phyloP scores from a whole-genome alignment of 2,329 filamentous ascomycete species.

The Penicillium paneum region DNA sequence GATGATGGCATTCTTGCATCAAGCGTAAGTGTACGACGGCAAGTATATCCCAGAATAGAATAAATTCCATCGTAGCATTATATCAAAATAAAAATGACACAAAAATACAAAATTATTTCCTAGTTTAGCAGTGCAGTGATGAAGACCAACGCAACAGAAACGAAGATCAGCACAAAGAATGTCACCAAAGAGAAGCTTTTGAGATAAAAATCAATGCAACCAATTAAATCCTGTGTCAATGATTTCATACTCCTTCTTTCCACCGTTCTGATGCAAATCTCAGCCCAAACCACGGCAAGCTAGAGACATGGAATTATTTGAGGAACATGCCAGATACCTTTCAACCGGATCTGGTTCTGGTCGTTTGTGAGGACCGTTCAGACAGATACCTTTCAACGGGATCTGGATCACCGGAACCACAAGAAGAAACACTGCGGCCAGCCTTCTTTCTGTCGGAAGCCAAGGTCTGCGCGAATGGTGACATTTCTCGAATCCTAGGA shows the following conservation, averaged over 20 bases:
- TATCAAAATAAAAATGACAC: not conserved
- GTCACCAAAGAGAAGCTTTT: not conserved
- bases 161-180: not conserved
- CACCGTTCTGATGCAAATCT: not conserved
- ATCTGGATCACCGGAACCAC: conserved; percentile 26
- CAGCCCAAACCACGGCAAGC: not conserved
- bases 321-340: conserved; percentile 3
- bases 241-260: not conserved
- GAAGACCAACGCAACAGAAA: not conserved
- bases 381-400: conserved; percentile 25
- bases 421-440: conserved; percentile 24
- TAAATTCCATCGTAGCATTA: not conserved
- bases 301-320: not conserved
- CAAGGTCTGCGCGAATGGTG: conserved; percentile 62
- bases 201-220: no score
- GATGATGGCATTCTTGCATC: conserved; percentile 3
- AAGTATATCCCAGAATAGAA: not conserved
- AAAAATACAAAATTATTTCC: not conserved
- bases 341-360: not conserved
- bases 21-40: not conserved
- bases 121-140: not conserved
- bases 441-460: conserved; percentile 43
- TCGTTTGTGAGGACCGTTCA: not conserved
- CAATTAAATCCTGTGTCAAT: not conserved
- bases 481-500: conserved; percentile 55